phyloP scores from a whole-genome alignment of 129 eudicot species.

The Artemisia tridentata region DNA sequence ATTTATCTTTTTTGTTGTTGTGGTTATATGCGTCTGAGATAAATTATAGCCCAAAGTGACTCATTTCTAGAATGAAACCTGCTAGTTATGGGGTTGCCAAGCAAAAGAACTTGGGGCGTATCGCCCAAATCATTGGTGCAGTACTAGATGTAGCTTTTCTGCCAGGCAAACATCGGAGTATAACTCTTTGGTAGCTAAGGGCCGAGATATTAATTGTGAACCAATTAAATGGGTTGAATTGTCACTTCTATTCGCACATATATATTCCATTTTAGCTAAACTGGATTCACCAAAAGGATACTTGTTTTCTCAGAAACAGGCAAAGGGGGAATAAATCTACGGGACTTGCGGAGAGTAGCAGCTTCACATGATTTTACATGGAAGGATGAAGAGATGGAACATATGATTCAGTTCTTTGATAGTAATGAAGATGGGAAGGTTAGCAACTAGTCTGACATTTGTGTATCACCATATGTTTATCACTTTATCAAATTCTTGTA shows the following conservation, averaged over 20 bases:
- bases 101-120: no score
- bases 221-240: no score
- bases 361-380: conserved; percentile 84
- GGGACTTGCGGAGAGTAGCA: conserved; percentile 74
- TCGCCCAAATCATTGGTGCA: no score
- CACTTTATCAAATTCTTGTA: background rate
- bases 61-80: no score
- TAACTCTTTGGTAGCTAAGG: no score
- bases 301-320: conserved; percentile 61
- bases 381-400: conserved; percentile 73
- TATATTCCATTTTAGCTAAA: background rate
- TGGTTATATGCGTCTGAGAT: no score
- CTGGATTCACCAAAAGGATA: background rate
- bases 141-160: no score
- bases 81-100: no score
- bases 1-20: no score
- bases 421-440: conserved; percentile 90
- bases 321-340: conserved; percentile 54
- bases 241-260: background rate
- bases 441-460: conserved; percentile 14
- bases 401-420: conserved; percentile 78
- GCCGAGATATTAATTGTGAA: no score
- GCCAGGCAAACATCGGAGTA: no score
- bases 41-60: no score
- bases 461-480: background rate